phyloP scores from a whole-genome alignment of 441 rosid genomes.

The Theobroma grandiflorum region DNA sequence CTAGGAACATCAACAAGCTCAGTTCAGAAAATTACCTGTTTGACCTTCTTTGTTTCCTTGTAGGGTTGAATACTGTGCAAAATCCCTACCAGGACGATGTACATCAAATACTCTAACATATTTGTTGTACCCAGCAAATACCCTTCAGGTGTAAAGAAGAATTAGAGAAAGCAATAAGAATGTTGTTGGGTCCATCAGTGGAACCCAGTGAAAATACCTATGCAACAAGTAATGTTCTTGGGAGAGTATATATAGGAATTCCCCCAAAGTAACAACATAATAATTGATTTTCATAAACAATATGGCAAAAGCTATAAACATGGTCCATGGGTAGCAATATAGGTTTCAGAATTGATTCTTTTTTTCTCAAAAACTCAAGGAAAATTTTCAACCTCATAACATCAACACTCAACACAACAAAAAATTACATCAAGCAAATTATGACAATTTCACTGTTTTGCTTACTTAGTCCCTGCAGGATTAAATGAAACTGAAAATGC shows the following conservation, averaged over 20 bases:
- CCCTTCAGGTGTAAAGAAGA: conserved; percentile 53
- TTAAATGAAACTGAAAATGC: conserved; percentile 89
- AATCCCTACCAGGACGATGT: conserved; percentile 98
- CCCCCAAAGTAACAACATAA: neutral
- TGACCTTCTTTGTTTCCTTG: conserved; percentile 94
- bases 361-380: neutral
- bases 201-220: neutral
- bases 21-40: conserved; percentile 56
- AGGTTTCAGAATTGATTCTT: neutral
- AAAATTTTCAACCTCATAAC: conserved; percentile 13
- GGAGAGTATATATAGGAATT: neutral
- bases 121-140: conserved; percentile 94
- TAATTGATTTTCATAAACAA: neutral
- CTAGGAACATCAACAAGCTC: conserved; percentile 21
- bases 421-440: neutral
- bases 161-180: conserved; percentile 23
- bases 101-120: conserved; percentile 81
- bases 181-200: conserved; percentile 2
- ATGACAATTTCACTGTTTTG: conserved; percentile 3
- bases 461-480: conserved; percentile 91
- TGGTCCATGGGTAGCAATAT: neutral
- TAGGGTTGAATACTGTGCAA: conserved; percentile 69
- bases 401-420: neutral
- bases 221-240: neutral
- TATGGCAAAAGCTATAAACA: neutral